Base-by-base conservation (phyloP, 768 basidiomycete species). In the Hydnum rufescens region DNA sequence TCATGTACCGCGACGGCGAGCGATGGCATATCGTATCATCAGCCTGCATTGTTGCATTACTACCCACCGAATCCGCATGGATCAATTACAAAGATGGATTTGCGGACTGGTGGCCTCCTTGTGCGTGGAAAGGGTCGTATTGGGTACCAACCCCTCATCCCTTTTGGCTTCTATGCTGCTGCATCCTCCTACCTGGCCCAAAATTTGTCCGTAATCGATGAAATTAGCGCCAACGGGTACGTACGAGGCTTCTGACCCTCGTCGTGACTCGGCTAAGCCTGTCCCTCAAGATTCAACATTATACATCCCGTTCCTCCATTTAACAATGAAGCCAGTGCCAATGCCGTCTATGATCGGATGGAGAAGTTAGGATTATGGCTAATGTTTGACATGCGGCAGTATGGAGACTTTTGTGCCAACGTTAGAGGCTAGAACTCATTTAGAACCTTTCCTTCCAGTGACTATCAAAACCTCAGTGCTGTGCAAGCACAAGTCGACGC, bases 351-450 rank as follows among this genome's bases (percentile, higher is more conserved):
- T 4, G 77, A 83, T 59, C 66, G 71, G 42, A 82, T 85, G 78
- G 75, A 84, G 62, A 71, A 78, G 55, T 74, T 77, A 0, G 74
- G 73, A 0, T 56, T 76, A 2, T 87, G 80, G 59, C 69, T 86
- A 52, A 84, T 86, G 76, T 88, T 87, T 57, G 82, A 86, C 61
- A 85, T 87, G 82, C 72, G 82, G 48, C 68, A 50, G 74, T 74
- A 28, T 43, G 66, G 53, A 25, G 16, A 23, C 64, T 2, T 28
- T 34, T n/a, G 53, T 58, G 51, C 44, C 53, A 53, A 32, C 3
- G 32, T 22, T 26, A 25, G 31, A 8, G 16, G 16, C 13, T 29
- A 18, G 34, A 4, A 13, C 22, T 13, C 13, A 13, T 13, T 28
- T 57, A 51, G 5, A 19, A n/a, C 8, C 3, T 43, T 47, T 19